Evolutionary conservation across 2,329 filamentous ascomycete species (phyloP).

Genomic region (Colletotrichum graminicola): DNA sequence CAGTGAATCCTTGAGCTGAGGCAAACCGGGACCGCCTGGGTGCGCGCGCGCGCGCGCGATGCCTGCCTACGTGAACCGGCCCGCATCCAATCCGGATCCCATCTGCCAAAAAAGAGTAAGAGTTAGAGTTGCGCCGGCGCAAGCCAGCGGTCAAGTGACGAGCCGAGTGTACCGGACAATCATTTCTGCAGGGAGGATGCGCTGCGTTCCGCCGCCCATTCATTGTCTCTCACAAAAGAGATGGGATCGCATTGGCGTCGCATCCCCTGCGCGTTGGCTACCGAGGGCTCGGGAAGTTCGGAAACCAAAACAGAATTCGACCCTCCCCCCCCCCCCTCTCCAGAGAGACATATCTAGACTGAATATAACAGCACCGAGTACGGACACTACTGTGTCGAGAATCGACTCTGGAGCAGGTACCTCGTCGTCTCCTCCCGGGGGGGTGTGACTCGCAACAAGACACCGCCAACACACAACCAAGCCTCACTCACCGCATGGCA

Average conservation of each 20-base stretch:
- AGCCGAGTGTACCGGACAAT: background rate
- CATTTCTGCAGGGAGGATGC: constrained; percentile 3
- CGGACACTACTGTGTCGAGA: too few species aligned
- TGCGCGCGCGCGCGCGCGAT: too few species aligned
- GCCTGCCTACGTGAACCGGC: background rate
- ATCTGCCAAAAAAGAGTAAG: background rate
- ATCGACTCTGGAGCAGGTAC: background rate
- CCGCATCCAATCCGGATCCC: background rate
- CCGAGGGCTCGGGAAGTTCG: background rate
- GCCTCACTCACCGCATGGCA: background rate
- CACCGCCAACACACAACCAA: too few species aligned
- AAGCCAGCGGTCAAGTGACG: constrained; percentile 9
- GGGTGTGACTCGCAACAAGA: background rate
- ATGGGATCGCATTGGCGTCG: constrained; percentile 7
- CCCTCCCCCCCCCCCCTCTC: too few species aligned
- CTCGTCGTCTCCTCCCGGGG: background rate
- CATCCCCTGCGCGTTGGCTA: background rate
- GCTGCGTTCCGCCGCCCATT: background rate
- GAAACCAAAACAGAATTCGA: background rate
- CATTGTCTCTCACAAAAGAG: background rate
- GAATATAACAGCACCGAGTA: background rate
- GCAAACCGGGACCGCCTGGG: background rate
- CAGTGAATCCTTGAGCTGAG: background rate
- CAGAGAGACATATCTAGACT: background rate
- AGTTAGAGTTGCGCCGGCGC: background rate